phyloP scores from a whole-genome alignment of 23 red algal species.

The Cyanidium caldarium region DNA sequence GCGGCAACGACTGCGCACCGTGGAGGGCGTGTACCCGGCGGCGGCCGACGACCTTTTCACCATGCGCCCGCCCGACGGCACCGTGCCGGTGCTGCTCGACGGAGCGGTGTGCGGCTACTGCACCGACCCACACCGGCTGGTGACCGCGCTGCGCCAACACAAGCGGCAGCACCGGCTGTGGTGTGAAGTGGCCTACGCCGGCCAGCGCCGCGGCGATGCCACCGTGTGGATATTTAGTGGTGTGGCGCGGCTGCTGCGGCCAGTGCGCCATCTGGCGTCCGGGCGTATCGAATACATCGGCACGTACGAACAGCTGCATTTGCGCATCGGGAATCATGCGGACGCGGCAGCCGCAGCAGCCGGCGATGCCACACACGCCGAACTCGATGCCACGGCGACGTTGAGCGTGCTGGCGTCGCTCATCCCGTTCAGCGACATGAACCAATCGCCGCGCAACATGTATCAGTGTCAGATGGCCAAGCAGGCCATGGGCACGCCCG shows the following conservation, averaged over 20 bases:
- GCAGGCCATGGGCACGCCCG: conserved; percentile 76
- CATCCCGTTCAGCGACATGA: conserved; percentile 86
- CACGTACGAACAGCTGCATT: background rate
- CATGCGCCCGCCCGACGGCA: conserved; percentile 9
- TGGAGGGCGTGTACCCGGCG: background rate
- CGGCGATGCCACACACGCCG: conserved; percentile 40
- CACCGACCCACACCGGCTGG: background rate
- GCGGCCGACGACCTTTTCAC: conserved; percentile 18
- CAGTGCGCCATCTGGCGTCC: background rate
- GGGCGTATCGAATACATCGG: background rate
- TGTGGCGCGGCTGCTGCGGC: background rate
- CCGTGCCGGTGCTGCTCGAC: conserved; percentile 70
- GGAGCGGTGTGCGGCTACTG: conserved; percentile 52
- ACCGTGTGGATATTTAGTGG: background rate
- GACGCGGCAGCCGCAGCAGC: background rate
- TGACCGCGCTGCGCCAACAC: background rate
- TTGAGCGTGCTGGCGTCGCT: conserved; percentile 62
- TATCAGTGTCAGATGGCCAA: conserved; percentile 99
- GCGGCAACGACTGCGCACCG: background rate
- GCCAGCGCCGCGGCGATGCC: background rate
- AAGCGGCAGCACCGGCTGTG: background rate
- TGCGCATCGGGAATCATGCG: background rate
- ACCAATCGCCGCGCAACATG: conserved; percentile 93
- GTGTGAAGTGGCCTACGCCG: background rate
- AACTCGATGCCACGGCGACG: conserved; percentile 35